Conservation (phyloP, 2,329 filamentous ascomycete species). For the Blastomyces emzantsi region DNA sequence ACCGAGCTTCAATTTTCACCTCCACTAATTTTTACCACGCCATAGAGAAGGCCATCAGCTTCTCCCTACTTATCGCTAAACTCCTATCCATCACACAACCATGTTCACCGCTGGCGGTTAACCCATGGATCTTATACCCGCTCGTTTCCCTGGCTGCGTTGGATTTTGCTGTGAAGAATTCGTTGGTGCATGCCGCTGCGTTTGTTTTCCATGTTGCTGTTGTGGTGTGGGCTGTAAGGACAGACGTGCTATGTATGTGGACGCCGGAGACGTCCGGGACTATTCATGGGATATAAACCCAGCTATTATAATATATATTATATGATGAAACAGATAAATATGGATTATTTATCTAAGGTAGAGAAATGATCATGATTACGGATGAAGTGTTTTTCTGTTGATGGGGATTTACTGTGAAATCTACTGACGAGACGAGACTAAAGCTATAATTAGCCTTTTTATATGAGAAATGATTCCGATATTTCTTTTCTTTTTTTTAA, state of each 20-base stretch:
- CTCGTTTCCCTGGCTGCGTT: slow-evolving; percentile 60
- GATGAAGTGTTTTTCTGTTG: background rate
- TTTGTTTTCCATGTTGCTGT: slow-evolving; percentile 41
- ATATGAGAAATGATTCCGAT: background rate
- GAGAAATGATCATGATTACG: background rate
- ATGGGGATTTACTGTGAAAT: background rate
- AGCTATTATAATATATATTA: background rate
- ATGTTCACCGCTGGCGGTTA: slow-evolving; percentile 65
- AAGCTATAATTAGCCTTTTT: background rate
- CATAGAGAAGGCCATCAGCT: slow-evolving; percentile 38
- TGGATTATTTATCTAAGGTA: background rate
- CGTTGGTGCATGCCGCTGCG: slow-evolving; percentile 34
- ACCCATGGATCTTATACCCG: slow-evolving; percentile 55
- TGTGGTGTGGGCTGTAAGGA: slow-evolving; percentile 34
- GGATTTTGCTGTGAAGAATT: slow-evolving; percentile 42
- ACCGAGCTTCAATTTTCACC: slow-evolving; percentile 21
- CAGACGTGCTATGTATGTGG: slow-evolving; percentile 27
- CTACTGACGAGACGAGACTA: background rate
- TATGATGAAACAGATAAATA: background rate
- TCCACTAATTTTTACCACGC: slow-evolving; percentile 21
- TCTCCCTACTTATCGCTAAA: slow-evolving; percentile 60
- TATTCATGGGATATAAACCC: background rate
- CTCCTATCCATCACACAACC: slow-evolving; percentile 54
- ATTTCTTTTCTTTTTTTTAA: background rate
- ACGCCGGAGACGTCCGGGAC: background rate